Conservation (phyloP, 2,329 filamentous ascomycete genomes). For the Verticillium klebahnii region DNA sequence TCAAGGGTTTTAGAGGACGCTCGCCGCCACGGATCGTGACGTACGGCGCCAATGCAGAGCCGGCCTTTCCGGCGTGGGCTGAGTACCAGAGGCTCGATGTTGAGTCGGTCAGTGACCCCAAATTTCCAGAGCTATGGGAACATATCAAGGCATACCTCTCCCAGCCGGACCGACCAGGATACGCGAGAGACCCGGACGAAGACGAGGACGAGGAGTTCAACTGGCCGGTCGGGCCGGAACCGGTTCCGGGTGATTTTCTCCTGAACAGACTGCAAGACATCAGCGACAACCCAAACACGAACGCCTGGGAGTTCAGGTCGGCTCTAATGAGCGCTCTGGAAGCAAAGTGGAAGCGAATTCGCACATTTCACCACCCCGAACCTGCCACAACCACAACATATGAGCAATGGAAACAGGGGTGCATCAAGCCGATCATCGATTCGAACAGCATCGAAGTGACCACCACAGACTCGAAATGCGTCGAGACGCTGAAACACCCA, state of each 20-base stretch:
- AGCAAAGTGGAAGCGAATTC: not conserved
- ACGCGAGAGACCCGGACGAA: not conserved
- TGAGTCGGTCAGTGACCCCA: constrained; percentile 4
- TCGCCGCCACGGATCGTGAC: not conserved
- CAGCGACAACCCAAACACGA: not conserved
- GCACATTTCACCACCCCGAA: not conserved
- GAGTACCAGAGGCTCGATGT: not conserved
- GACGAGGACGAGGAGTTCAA: constrained; percentile 3
- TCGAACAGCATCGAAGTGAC: not conserved
- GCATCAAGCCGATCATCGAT: not conserved
- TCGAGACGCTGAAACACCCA: not conserved
- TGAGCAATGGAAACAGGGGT: not conserved
- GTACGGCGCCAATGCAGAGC: not conserved
- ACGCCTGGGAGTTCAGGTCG: not conserved
- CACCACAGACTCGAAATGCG: not conserved
- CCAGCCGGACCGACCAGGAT: not conserved
- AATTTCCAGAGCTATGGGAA: not conserved
- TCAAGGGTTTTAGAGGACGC: not conserved
- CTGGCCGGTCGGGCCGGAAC: not conserved
- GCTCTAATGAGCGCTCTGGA: not conserved
- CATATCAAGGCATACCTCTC: not conserved
- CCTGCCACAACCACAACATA: not conserved
- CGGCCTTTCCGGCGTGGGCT: not conserved
- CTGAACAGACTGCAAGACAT: not conserved
- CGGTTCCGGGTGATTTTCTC: not conserved